Percentiles rank a stretch among this genome's conserved stretches.
Evolutionary conservation across 2,329 filamentous ascomycete genomes (phyloP).

Genomic region (Coniosporium tulheliwenetii): DNA sequence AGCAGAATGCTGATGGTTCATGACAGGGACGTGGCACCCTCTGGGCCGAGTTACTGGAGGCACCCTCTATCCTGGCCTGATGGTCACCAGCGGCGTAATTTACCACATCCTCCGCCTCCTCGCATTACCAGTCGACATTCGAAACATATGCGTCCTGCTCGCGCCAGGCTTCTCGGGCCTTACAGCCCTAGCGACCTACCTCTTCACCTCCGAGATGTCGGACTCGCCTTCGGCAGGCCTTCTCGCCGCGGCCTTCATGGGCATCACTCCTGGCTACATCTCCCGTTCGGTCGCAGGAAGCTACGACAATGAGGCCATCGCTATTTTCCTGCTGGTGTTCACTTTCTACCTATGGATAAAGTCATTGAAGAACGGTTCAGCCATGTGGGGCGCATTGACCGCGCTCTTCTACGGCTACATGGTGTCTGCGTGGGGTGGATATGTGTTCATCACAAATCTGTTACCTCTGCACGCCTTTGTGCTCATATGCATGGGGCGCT

Average conservation of each 20-base stretch:
- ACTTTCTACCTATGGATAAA: conserved; percentile 99
- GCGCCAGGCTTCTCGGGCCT: conserved; percentile 89
- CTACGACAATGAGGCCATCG: conserved; percentile 99
- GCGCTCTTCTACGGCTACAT: conserved; percentile 99
- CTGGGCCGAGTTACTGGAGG: conserved; percentile 95
- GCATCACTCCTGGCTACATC: conserved; percentile 93
- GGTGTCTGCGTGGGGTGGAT: conserved; percentile 98
- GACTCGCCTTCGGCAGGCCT: conserved; percentile 82
- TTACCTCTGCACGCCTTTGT: conserved; percentile 89
- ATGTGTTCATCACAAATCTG: conserved; percentile 97
- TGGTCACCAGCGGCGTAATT: conserved; percentile 96
- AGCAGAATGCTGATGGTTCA: conserved; percentile 5
- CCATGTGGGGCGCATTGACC: conserved; percentile 89
- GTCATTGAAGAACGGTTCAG: conserved; percentile 87
- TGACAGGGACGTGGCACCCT: conserved; percentile 82
- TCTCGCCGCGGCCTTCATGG: conserved; percentile 90
- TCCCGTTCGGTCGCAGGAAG: conserved; percentile 94
- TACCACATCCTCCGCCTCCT: conserved; percentile 85
- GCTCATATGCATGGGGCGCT: conserved; percentile 90
- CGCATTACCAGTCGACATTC: conserved; percentile 88
- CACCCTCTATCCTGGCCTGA: conserved; percentile 94
- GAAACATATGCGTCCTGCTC: conserved; percentile 95
- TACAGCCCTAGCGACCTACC: conserved; percentile 83
- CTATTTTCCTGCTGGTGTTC: conserved; percentile 95
- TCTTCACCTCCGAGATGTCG: conserved; percentile 94